These are phyloP conservation scores for Vinca minor DNA, from an alignment of 257 asterid species.

Conservation along the genomic window DNA sequence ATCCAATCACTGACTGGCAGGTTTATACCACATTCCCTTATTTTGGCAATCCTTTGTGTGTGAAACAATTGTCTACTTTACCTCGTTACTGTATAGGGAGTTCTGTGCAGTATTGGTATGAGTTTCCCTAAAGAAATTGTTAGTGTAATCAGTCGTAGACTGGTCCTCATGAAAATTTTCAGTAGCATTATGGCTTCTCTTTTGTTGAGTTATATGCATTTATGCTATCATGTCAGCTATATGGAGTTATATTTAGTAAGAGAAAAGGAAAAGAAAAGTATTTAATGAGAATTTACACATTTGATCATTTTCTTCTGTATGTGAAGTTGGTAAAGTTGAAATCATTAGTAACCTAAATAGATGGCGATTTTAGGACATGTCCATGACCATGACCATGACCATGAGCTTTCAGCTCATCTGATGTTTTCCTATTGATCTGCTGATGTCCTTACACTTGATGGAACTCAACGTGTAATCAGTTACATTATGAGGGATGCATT, in stretches of 20 bases:
- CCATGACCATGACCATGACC: too few species aligned
- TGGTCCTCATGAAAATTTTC: neutral
- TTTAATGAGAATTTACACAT: neutral
- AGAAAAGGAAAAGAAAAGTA: neutral
- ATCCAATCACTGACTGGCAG: constrained; percentile 75
- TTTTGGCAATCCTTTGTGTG: neutral
- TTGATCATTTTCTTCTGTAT: neutral
- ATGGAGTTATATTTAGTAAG: neutral
- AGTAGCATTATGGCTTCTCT: neutral
- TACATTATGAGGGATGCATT: neutral
- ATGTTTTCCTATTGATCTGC: neutral
- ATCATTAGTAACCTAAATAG: neutral
- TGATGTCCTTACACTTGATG: neutral
- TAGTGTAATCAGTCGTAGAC: neutral
- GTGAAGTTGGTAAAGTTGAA: neutral
- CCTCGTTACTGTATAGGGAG: neutral
- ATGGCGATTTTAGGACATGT: neutral
- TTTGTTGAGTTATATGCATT: neutral
- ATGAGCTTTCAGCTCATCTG: neutral
- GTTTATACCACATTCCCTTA: constrained; percentile 22
- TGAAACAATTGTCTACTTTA: neutral
- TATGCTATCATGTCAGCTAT: neutral
- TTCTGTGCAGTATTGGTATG: neutral
- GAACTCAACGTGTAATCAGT: neutral
- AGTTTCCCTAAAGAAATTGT: neutral